Conservation (phyloP, 345 rosid genomes). For the Aquilaria yunnanensis region DNA sequence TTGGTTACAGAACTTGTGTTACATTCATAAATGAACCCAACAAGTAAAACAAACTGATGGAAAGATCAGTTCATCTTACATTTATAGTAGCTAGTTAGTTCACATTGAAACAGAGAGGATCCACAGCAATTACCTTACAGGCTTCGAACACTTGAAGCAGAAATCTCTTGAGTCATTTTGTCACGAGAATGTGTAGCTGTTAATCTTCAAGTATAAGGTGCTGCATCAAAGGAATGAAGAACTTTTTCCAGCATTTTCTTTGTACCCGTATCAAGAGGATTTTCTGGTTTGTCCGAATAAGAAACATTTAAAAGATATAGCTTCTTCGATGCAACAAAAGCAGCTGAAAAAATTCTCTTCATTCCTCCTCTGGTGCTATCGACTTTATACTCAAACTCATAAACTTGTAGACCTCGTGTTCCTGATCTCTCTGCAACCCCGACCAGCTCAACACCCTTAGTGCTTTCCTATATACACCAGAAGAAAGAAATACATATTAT, state of each 20-base stretch:
- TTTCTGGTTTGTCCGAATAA: constrained; percentile 72
- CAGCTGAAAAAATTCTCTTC: constrained; percentile 81
- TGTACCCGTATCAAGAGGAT: constrained; percentile 56
- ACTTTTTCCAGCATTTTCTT: constrained; percentile 59
- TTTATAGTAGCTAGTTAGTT: too few species aligned
- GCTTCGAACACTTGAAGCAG: too few species aligned
- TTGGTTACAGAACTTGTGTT: too few species aligned
- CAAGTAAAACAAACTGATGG: too few species aligned
- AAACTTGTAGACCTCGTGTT: constrained; percentile 50
- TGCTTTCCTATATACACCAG: constrained; percentile 56
- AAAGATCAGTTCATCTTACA: too few species aligned
- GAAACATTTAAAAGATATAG: constrained; percentile 66
- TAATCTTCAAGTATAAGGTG: constrained; percentile 6
- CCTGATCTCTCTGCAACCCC: constrained; percentile 65
- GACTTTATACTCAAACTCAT: constrained; percentile 74
- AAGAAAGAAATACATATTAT: not conserved
- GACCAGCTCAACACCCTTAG: constrained; percentile 66
- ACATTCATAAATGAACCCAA: too few species aligned
- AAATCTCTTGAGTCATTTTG: too few species aligned
- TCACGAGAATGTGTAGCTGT: too few species aligned
- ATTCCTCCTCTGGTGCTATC: constrained; percentile 87
- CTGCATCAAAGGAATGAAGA: constrained; percentile 69
- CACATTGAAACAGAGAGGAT: too few species aligned
- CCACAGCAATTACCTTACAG: too few species aligned
- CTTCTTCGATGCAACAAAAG: constrained; percentile 69